Percentiles rank a stretch among this genome's conserved stretches.
phyloP scores from a whole-genome alignment of 2,329 filamentous ascomycete genomes.

The Diaporthe destruens region DNA sequence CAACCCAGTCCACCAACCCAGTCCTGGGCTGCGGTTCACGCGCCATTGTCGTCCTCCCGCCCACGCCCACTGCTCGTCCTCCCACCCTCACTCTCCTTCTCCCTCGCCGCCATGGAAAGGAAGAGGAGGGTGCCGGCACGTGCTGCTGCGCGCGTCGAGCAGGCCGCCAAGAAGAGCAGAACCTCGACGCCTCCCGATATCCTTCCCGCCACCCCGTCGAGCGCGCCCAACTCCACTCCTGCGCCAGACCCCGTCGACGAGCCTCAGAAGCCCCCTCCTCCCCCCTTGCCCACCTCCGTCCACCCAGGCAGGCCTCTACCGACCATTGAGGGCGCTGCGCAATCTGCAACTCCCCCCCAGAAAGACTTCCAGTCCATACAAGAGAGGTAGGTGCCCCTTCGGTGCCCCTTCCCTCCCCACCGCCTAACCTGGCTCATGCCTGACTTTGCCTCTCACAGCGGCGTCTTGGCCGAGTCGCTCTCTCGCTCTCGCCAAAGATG shows the following conservation, averaged over 20 bases:
- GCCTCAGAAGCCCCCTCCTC: constrained; percentile 47
- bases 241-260: constrained; percentile 50
- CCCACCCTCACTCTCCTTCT: background rate
- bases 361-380: constrained; percentile 80
- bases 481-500: constrained; percentile 79
- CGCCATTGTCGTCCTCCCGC: background rate
- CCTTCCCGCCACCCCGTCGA: constrained; percentile 61
- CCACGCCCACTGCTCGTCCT: background rate
- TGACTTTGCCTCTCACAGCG: constrained; percentile 60
- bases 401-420: constrained; percentile 18
- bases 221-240: constrained; percentile 46
- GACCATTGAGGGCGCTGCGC: constrained; percentile 72
- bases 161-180: constrained; percentile 68
- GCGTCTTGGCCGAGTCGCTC: constrained; percentile 80
- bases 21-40: constrained; percentile 3
- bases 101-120: constrained; percentile 65
- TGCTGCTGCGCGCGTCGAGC: constrained; percentile 71
- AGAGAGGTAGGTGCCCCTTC: constrained; percentile 68
- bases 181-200: constrained; percentile 67
- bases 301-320: constrained; percentile 77
- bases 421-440: background rate
- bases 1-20: constrained; percentile 7
- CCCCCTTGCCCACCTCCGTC: constrained; percentile 72
- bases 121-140: constrained; percentile 75
- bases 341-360: constrained; percentile 71